A percentile compares a stretch with the other conserved stretches of the same genome.
Conservation (phyloP, 495 filamentous ascomycete genomes). For the Cairneyella variabilis region DNA sequence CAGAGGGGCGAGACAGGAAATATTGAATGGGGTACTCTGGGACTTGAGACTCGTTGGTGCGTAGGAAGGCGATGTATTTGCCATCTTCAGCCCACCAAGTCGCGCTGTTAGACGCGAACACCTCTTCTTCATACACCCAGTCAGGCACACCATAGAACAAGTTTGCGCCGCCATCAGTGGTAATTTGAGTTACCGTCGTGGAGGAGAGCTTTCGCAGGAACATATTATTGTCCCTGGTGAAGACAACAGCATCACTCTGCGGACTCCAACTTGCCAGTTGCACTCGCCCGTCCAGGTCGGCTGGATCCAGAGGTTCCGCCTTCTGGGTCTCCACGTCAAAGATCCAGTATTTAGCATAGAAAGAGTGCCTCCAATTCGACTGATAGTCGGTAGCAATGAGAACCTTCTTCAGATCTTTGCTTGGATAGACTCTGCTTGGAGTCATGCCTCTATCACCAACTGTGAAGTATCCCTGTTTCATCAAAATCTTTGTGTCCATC, state of each 20-base stretch:
- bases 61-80: constrained; percentile 81
- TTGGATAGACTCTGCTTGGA: constrained; percentile 65
- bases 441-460: constrained; percentile 47
- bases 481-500: constrained; percentile 61
- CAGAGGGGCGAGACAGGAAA: constrained; percentile 84
- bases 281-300: constrained; percentile 58
- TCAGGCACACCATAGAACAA: constrained; percentile 97
- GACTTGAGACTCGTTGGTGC: constrained; percentile 88
- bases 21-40: constrained; percentile 95
- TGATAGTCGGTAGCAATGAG: constrained; percentile 65
- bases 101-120: constrained; percentile 73
- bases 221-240: constrained; percentile 84
- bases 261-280: constrained; percentile 93
- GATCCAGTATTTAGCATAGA: constrained; percentile 82
- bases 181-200: constrained; percentile 61
- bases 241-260: constrained; percentile 75
- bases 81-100: constrained; percentile 95
- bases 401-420: constrained; percentile 78
- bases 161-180: constrained; percentile 77
- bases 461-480: constrained; percentile 62
- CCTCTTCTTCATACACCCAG: constrained; percentile 99
- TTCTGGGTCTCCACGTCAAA: constrained; percentile 84
- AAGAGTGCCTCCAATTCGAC: constrained; percentile 88
- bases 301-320: constrained; percentile 73
- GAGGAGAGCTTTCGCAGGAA: constrained; percentile 68